These are phyloP conservation scores for Chondrostereum purpureum DNA, from an alignment of 1,284 basidiomycete species.

Conservation along the genomic window DNA sequence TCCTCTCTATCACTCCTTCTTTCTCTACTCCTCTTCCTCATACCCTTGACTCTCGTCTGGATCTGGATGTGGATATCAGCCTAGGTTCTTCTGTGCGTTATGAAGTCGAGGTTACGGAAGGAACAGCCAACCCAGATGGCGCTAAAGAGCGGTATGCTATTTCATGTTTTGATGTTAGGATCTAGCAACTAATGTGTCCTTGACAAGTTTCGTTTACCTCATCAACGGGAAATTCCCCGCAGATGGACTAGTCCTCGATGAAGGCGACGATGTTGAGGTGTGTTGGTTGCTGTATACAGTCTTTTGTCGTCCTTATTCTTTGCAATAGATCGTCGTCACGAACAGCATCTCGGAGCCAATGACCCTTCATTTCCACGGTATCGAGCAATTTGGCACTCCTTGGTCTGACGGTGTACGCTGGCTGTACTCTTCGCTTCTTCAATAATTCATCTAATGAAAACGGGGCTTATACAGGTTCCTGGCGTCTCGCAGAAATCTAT, in stretches of 20 bases:
- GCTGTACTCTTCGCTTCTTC: not conserved
- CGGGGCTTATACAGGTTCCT: slow-evolving; percentile 2
- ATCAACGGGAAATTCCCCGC: slow-evolving; percentile 9
- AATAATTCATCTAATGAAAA: not conserved
- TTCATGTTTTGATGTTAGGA: not conserved
- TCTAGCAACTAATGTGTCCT: not conserved
- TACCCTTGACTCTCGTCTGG: no score
- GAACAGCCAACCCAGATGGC: slow-evolving; percentile 4
- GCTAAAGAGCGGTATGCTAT: slow-evolving; percentile 4
- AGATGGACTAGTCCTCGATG: slow-evolving; percentile 3
- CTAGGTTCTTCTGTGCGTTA: no score
- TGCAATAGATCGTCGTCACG: slow-evolving; percentile 2
- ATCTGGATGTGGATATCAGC: no score
- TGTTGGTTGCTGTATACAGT: not conserved
- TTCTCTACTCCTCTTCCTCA: no score
- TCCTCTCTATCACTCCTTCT: no score
- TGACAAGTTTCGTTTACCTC: slow-evolving; percentile 9
- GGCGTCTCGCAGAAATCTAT: slow-evolving; percentile 4
- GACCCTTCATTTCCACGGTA: slow-evolving; percentile 8
- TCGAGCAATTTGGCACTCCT: slow-evolving; percentile 6
- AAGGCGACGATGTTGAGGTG: slow-evolving; percentile 9
- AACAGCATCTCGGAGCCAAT: slow-evolving; percentile 4
- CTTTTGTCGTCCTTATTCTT: not conserved
- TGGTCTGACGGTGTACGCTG: slow-evolving; percentile 8
- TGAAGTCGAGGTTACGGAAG: slow-evolving; percentile 3